These are phyloP conservation scores for Diutina siamensis DNA, from an alignment of 1,139 yeast genomes.

Conservation along the genomic window DNA sequence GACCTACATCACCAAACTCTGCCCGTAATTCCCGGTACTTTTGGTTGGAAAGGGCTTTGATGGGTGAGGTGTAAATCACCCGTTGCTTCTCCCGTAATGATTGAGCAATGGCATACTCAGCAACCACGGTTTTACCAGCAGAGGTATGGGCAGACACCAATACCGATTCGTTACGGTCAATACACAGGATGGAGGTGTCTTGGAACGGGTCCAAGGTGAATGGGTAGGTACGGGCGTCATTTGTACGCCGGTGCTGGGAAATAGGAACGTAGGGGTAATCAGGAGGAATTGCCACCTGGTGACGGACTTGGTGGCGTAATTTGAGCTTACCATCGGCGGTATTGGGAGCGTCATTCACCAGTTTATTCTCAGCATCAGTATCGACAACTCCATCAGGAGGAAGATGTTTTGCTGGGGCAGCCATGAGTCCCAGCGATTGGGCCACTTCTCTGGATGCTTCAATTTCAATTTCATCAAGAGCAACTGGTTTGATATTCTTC, in stretches of 20 bases:
- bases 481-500: constrained; percentile 45
- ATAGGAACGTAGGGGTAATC: constrained; percentile 81
- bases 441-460: constrained; percentile 85
- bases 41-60: constrained; percentile 92
- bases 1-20: constrained; percentile 85
- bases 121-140: constrained; percentile 98
- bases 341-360: not conserved
- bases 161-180: constrained; percentile 91
- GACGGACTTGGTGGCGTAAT: constrained; percentile 87
- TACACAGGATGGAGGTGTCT: constrained; percentile 88
- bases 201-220: constrained; percentile 92
- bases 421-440: constrained; percentile 61
- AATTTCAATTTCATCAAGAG: constrained; percentile 80
- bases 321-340: constrained; percentile 51
- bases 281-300: constrained; percentile 94
- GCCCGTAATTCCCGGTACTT: constrained; percentile 88
- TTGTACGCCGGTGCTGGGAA: constrained; percentile 63
- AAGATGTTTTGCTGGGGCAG: constrained; percentile 18
- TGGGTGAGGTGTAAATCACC: constrained; percentile 94
- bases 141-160: constrained; percentile 97
- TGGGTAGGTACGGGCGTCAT: constrained; percentile 82
- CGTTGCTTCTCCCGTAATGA: constrained; percentile 83
- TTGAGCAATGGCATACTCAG: constrained; percentile 97
- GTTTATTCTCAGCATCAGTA: not conserved
- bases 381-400: constrained; percentile 9